A percentile compares a stretch with the other conserved stretches of the same genome.
phyloP scores from a whole-genome alignment of 352 stramenopile species.

The Halophytophthora polymorphica region DNA sequence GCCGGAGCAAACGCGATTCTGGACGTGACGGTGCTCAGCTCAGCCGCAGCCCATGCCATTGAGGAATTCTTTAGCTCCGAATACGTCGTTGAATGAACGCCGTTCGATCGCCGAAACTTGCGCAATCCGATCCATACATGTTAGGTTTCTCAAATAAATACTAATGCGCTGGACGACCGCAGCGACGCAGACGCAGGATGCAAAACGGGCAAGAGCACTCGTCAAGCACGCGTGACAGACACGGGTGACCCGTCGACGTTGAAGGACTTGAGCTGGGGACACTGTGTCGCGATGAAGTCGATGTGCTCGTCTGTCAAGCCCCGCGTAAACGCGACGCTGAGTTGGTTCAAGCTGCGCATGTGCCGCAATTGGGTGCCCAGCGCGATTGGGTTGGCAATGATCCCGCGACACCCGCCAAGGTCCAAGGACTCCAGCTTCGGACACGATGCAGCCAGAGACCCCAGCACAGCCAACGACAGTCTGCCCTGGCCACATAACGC shows the following conservation, averaged over 20 bases:
- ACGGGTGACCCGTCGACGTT: conserved; percentile 41
- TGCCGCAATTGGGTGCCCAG: conserved; percentile 38
- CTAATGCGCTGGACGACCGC: background rate
- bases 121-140: background rate
- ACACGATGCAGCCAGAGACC: conserved; percentile 35
- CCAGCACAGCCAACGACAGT: conserved; percentile 38
- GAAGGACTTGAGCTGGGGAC: conserved; percentile 51
- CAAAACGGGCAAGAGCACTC: background rate
- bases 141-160: conserved; percentile 6
- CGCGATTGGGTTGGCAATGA: conserved; percentile 47
- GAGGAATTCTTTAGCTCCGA: conserved; percentile 73
- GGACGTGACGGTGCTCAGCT: conserved; percentile 61
- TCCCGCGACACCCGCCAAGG: conserved; percentile 55
- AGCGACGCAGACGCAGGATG: background rate
- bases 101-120: background rate
- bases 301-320: conserved; percentile 44
- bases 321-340: conserved; percentile 58
- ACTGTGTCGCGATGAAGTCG: conserved; percentile 53
- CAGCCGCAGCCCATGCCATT: conserved; percentile 50
- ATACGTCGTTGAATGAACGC: conserved; percentile 48
- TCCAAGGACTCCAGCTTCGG: conserved; percentile 45
- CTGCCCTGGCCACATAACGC: conserved; percentile 50
- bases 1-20: conserved; percentile 49
- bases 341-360: conserved; percentile 43
- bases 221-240: conserved; percentile 18